Percentiles rank a stretch among this genome's conserved stretches.
These are phyloP conservation scores for Rhodosporidiobolus sp. DNA, from an alignment of 768 basidiomycete species.

Conservation along the genomic window DNA sequence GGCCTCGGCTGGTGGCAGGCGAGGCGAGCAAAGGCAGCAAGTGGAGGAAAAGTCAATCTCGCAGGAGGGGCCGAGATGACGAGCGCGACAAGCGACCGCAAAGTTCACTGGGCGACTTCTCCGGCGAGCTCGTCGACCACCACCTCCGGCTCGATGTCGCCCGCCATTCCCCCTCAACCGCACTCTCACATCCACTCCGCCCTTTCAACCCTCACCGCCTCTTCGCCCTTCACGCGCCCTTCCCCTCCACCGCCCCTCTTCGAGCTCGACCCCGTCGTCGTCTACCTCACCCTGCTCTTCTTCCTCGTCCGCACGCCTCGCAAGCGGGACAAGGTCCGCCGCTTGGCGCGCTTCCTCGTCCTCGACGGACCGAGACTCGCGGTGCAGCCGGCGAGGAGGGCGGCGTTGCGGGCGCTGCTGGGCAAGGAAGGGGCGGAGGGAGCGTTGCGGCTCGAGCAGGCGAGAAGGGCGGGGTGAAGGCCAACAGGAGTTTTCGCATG, in stretches of 20 bases:
- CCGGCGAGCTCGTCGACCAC: constrained; percentile 4
- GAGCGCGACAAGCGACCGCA: background rate
- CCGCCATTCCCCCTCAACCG: constrained; percentile 6
- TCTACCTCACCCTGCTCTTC: constrained; percentile 28
- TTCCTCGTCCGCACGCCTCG: constrained; percentile 27
- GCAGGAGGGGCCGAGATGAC: background rate
- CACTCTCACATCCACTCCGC: background rate
- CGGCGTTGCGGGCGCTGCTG: background rate
- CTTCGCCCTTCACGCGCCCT: background rate
- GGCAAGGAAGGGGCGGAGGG: constrained; percentile 1
- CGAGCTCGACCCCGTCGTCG: constrained; percentile 9
- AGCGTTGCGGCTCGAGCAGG: background rate
- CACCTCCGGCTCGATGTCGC: background rate
- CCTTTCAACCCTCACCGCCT: background rate
- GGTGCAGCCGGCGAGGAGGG: background rate
- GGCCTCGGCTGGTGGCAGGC: constrained; percentile 11
- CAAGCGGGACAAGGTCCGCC: constrained; percentile 18
- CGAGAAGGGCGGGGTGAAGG: too few relatives aligned
- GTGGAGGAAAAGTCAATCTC: too few relatives aligned
- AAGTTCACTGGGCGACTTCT: constrained; percentile 21
- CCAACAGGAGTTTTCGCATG: too few relatives aligned
- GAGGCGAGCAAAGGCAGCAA: background rate
- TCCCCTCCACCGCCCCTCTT: background rate
- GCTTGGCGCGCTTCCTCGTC: background rate
- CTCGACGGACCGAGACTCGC: background rate